These are phyloP conservation scores for Botrytis sinoallii DNA, from an alignment of 2,329 filamentous ascomycete species.

Conservation along the genomic window DNA sequence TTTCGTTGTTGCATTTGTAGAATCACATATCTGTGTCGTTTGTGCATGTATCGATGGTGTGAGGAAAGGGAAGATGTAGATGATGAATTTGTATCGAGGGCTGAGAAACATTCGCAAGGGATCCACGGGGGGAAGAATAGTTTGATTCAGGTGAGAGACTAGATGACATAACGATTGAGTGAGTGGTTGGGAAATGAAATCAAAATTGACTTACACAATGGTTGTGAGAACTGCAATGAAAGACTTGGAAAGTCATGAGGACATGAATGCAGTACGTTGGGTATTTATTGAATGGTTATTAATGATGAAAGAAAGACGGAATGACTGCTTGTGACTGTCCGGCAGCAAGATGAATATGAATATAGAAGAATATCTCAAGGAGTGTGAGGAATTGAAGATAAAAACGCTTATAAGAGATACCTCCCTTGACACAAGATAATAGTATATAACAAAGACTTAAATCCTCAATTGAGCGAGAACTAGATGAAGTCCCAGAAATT, in stretches of 20 bases:
- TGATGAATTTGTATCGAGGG: background rate
- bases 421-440: background rate
- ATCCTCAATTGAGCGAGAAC: background rate
- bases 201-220: background rate
- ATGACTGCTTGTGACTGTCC: background rate
- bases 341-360: background rate
- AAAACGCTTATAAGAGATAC: background rate
- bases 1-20: background rate
- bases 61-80: background rate
- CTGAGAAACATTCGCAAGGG: slow-evolving; percentile 3
- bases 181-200: background rate
- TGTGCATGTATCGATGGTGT: slow-evolving; percentile 2
- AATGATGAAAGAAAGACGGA: background rate
- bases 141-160: background rate
- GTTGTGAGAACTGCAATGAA: background rate
- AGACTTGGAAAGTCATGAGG: slow-evolving; percentile 7
- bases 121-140: background rate
- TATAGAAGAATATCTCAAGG: too few relatives aligned
- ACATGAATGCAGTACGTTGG: background rate
- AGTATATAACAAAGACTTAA: background rate
- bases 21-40: slow-evolving; percentile 2
- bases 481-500: background rate
- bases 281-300: background rate
- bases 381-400: background rate
- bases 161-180: background rate